Evolutionary conservation across 228 moss, liverwort and hornwort species (phyloP), one percentile per base, ranked within the genome.

Genomic region (Sphagnum magellanicum): DNA sequence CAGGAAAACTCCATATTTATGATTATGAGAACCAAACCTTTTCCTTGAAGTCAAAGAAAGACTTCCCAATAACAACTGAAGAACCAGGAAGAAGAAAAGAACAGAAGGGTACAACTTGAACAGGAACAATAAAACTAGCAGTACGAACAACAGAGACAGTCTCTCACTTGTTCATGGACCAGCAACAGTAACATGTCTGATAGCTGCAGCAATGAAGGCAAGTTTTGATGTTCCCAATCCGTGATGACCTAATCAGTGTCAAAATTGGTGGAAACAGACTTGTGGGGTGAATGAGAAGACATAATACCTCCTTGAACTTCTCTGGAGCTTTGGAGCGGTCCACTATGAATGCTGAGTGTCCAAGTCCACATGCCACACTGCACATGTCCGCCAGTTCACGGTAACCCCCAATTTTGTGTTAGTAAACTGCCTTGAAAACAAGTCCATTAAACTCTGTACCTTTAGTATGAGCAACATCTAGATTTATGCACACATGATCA

Each of bases 341-440:
- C 63, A 89, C 89, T 10, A 95, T 67, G 48, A 95, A 63, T 58
- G 92, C 71, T 6, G 95, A 79, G 76, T 95, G 95, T 13, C 90
- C 92, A 63, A 82, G 71, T 61, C 95, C 95, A 77, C 89, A 89
- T 66, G 95, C 95, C 65, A 95, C 95, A 77, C 95, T 90, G 89
- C 71, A 78, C 51, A 72, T 9, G 15, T 32, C 32, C 32, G 3
- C 32, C 32, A 32, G 32, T 32, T 32, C 32, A 32, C 46, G 6
- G 5, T 53, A 61, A 63, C 16, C 14, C 6, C 13, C 1, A 10
- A 5, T 59, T 48, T 74, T 49, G 63, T 16, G 53, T 11, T 49
- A 10, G 48, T 51, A 10, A 12, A 16, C 51, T 50, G 53, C n/a
- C 11, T 16, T 48, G 15, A 14, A 59, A 14, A 49, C 5, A 4